Conservation (phyloP, 805 yeast genomes). For the Wickerhamiella kurtzmanii region DNA sequence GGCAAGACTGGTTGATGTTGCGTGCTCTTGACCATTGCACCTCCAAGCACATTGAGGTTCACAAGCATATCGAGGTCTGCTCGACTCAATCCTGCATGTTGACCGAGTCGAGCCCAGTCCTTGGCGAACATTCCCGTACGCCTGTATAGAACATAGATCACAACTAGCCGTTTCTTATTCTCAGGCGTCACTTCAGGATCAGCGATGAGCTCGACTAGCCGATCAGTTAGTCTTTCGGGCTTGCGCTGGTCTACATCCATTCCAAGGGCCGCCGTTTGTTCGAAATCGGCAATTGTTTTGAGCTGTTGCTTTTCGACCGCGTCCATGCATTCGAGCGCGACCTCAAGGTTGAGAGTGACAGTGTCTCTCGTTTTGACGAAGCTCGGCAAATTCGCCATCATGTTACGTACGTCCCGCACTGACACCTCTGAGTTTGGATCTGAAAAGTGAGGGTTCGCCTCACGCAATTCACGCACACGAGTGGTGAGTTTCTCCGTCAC, state of each 20-base stretch:
- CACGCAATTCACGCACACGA: slow-evolving; percentile 49
- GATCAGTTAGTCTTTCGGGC: slow-evolving; percentile 26
- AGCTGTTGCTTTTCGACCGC: slow-evolving; percentile 44
- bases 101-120: slow-evolving; percentile 58
- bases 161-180: slow-evolving; percentile 63
- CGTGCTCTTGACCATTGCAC: slow-evolving; percentile 14
- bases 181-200: slow-evolving; percentile 23
- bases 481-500: slow-evolving; percentile 49
- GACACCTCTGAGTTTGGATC: slow-evolving; percentile 51
- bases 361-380: slow-evolving; percentile 27
- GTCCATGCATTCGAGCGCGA: slow-evolving; percentile 48
- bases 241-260: slow-evolving; percentile 39
- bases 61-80: slow-evolving; percentile 38
- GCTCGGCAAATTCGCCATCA: slow-evolving; percentile 35
- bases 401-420: slow-evolving; percentile 59
- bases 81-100: slow-evolving; percentile 36
- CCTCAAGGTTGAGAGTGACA: slow-evolving; percentile 25
- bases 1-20: slow-evolving; percentile 6
- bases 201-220: slow-evolving; percentile 43
- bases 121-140: slow-evolving; percentile 59
- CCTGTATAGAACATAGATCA: slow-evolving; percentile 64
- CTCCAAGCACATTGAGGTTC: slow-evolving; percentile 48
- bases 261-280: slow-evolving; percentile 63
- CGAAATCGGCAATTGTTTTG: slow-evolving; percentile 68
- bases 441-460: slow-evolving; percentile 62